Conservation (phyloP, 441 rosid species). For the Hura crepitans region DNA sequence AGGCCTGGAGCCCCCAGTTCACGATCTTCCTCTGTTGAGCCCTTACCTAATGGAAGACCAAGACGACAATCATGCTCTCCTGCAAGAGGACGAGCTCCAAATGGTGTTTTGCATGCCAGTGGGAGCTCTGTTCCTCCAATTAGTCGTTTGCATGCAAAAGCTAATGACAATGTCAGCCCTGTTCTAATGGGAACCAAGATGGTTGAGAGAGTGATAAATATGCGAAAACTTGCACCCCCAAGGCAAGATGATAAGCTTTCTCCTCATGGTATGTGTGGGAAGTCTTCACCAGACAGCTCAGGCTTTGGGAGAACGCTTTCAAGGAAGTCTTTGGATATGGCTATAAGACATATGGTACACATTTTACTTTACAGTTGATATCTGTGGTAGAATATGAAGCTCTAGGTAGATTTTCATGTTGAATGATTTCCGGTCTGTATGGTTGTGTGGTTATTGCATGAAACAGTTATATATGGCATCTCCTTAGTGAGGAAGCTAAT, state of each 20-base stretch:
- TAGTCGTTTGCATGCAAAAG: slow-evolving; percentile 56
- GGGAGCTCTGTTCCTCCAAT: slow-evolving; percentile 92
- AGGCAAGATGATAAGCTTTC: slow-evolving; percentile 74
- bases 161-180: slow-evolving; percentile 72
- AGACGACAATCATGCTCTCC: slow-evolving; percentile 95
- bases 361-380: slow-evolving; percentile 1
- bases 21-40: slow-evolving; percentile 82
- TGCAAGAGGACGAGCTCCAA: slow-evolving; percentile 70
- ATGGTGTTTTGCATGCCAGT: slow-evolving; percentile 52
- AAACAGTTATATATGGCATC: background rate
- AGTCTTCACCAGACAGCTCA: slow-evolving; percentile 79
- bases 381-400: background rate
- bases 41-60: slow-evolving; percentile 59
- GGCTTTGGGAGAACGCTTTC: slow-evolving; percentile 94
- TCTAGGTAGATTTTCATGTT: background rate
- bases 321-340: slow-evolving; percentile 98
- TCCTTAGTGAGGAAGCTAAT: background rate
- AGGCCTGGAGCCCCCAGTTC: slow-evolving; percentile 91
- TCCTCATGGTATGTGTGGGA: slow-evolving; percentile 69
- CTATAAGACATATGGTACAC: slow-evolving; percentile 93
- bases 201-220: slow-evolving; percentile 95
- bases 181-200: slow-evolving; percentile 77
- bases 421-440: background rate
- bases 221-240: slow-evolving; percentile 86
- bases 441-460: background rate